Base-by-base conservation (phyloP, 2,329 filamentous ascomycete species). In the Celoporthe dispersa region DNA sequence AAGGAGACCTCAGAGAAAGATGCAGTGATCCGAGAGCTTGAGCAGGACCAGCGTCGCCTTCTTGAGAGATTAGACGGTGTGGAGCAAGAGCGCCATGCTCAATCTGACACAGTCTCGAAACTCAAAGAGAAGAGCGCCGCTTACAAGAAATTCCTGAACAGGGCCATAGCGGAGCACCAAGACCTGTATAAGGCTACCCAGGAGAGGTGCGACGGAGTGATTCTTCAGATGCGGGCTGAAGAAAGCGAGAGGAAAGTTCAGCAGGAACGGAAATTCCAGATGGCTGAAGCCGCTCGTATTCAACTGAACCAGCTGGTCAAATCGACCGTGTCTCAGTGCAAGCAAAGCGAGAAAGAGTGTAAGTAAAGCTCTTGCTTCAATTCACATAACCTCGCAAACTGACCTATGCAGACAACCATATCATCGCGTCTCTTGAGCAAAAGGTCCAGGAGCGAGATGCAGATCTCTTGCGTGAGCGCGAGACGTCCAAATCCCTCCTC, bases 151-250 rank as follows among this genome's bases (percentile, higher is more conserved):
- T 81, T 81, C 22, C 74, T 87, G n/a, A 84, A 86, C 68, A 77
- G 82, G 63, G 81, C 82, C 1, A 81, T 83, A 11, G 71, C 73
- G 1, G 84, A 87, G 69, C 85, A 87, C 37, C 83, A 86, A 68
- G 74, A 74, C 6, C 76, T 86, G 1, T 85, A 79, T 72, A 74
- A 71, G 3, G 76, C 77, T 53, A 77, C 79, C 11, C 79, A 76
- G 57, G 66, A 76, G 1, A 77, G 76, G 57, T 81, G 79, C 66
- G 70, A 81, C 22, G 71, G 80, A 2, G 74, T 79, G 0, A 77
- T 81, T 14, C 71, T 76, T 1, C 74, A 82, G 35, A 68, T 85
- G 6, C 77, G 75, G 25, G 73, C 76, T 12, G 79, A 82, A 31
- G 76, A 77, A 37, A 67, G 74, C 2, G 71, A 72, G 14, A 75